These are phyloP conservation scores for Didymellaceae sp. DNA, from an alignment of 2,329 filamentous ascomycete genomes.

Conservation along the genomic window DNA sequence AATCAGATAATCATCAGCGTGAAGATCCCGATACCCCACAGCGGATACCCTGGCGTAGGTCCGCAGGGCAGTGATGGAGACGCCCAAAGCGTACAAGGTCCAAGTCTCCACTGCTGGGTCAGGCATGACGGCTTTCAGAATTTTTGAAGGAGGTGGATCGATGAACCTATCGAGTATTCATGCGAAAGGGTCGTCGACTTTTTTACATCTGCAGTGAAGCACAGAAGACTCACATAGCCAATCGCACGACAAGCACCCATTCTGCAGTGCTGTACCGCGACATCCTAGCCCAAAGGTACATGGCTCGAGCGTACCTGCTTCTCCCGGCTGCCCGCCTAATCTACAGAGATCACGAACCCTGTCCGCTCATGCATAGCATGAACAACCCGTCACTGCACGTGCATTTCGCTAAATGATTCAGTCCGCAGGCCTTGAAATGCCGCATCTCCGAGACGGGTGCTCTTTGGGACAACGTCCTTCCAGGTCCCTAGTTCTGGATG, in stretches of 20 bases:
- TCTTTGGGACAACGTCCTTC: neutral
- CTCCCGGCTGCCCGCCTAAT: neutral
- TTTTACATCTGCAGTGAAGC: neutral
- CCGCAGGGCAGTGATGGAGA: conserved; percentile 22
- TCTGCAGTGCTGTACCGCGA: neutral
- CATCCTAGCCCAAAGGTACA: no score
- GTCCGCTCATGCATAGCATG: conserved; percentile 4
- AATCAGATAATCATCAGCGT: conserved; percentile 27
- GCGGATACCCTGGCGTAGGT: conserved; percentile 22
- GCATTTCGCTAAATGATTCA: neutral
- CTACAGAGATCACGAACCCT: neutral
- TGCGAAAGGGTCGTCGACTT: neutral
- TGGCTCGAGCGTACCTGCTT: neutral
- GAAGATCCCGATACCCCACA: conserved; percentile 22
- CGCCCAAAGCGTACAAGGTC: conserved; percentile 22
- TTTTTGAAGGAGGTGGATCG: neutral
- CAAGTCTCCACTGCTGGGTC: conserved; percentile 20
- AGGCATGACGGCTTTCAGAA: neutral
- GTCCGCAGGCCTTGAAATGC: neutral
- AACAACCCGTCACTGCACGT: no score
- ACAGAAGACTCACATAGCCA: neutral
- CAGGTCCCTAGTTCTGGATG: neutral
- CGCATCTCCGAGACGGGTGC: neutral
- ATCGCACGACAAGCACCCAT: neutral
- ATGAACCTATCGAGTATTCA: neutral